Base-by-base conservation (phyloP, 1,139 yeast genomes). In the Torulaspora pretoriensis region DNA sequence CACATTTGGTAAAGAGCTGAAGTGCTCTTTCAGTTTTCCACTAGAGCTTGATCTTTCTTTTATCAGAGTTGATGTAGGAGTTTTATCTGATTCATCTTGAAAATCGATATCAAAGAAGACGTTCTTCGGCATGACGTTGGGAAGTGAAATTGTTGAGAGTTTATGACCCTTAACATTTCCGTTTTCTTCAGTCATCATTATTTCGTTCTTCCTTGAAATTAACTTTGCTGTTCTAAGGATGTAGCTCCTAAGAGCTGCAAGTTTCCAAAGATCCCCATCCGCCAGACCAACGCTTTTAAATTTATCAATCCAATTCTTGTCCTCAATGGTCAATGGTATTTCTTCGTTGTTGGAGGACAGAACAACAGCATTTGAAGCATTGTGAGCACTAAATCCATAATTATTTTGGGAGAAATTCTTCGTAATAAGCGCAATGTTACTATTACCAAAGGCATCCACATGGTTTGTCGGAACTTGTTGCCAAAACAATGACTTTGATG, bases 191-290 rank as follows among this genome's bases (percentile, higher is more conserved):
- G 16, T 47, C 30, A 32, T 45, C 60, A 36, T 42, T 45, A 40
- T 46, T 51, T 47, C 46, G 57, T 53, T 45, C 71, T 41, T 48
- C 8, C 45, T 45, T 16, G 47, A 38, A 12, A 38, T 43, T 2
- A 45, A 33, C 26, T 50, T 68, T 3, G 85, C 78, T 3, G 83
- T 79, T 48, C 81, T 77, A 54, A 69, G 73, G 6, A 89, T 75
- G 55, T 88, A 86, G 35, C 81, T 82, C 46, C 90, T 71, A 42
- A 88, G 59, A 8, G 77, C 76, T 29, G 81, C 79, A 5, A 92
- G 68, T 64, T 90, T 92, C 97, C 97, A 90, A 17, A 87, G 59
- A 42, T 89, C 95, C 10, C 71, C 74, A 13, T 80, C 85, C 14
- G 72, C 74, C 38, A 90, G 68, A 0, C 97, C 97, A 13, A 85